Evolutionary conservation across 129 eudicot genomes (phyloP).

Genomic region (Lactuca sativa): DNA sequence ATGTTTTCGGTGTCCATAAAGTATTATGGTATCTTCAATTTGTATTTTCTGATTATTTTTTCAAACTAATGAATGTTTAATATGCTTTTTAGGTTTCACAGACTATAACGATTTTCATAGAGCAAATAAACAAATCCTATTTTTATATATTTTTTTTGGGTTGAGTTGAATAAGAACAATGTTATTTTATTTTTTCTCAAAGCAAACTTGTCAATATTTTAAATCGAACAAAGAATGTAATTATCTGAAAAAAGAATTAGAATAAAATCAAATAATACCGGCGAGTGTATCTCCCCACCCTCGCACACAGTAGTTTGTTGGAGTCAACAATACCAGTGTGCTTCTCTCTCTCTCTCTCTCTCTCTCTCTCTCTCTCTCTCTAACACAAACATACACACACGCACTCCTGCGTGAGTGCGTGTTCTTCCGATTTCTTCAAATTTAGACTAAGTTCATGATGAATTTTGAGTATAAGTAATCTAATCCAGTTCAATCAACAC

Average conservation of each 20-base stretch:
- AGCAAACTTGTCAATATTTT: not conserved
- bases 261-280: not conserved
- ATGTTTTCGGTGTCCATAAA: too few species aligned
- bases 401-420: not conserved
- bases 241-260: not conserved
- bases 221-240: slow-evolving; percentile 3
- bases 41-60: too few species aligned
- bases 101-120: too few species aligned
- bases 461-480: not conserved
- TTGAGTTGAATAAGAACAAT: not conserved
- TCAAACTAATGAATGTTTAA: too few species aligned
- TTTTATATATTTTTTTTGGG: too few species aligned
- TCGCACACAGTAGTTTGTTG: slow-evolving; percentile 24
- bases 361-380: not conserved
- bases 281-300: slow-evolving; percentile 11
- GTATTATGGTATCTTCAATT: too few species aligned
- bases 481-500: slow-evolving; percentile 3
- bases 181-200: not conserved
- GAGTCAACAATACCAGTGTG: slow-evolving; percentile 23
- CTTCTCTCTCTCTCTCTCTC: not conserved
- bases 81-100: too few species aligned
- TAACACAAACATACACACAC: not conserved
- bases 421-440: slow-evolving; percentile 13
- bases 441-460: not conserved
- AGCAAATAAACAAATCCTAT: too few species aligned